A percentile compares a stretch with the other conserved stretches of the same genome.
These are phyloP conservation scores for Botrytis paeoniae DNA, from an alignment of 2,329 filamentous ascomycete genomes.

Conservation along the genomic window DNA sequence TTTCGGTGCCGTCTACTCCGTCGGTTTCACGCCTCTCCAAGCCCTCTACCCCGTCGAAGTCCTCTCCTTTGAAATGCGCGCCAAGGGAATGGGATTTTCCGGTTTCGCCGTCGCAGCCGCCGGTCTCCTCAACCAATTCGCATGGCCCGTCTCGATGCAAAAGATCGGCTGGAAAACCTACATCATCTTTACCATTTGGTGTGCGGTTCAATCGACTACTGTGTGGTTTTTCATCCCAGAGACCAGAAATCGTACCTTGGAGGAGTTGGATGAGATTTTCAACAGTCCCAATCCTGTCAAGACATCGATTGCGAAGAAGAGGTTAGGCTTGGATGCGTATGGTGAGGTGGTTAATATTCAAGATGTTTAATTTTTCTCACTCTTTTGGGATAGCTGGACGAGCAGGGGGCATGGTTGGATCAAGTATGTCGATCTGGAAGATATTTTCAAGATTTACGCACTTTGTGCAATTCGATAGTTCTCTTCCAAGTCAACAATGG, in stretches of 20 bases:
- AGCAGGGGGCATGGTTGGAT: background rate
- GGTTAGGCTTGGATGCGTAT: slow-evolving; percentile 37
- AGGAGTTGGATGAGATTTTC: slow-evolving; percentile 54
- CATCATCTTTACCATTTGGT: slow-evolving; percentile 50
- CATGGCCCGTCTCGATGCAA: slow-evolving; percentile 46
- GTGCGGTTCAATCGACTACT: slow-evolving; percentile 41
- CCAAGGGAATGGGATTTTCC: slow-evolving; percentile 53
- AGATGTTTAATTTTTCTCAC: slow-evolving; percentile 2
- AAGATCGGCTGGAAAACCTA: slow-evolving; percentile 54
- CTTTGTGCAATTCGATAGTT: background rate
- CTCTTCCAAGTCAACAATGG: background rate
- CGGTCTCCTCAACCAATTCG: slow-evolving; percentile 47
- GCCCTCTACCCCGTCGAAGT: slow-evolving; percentile 53
- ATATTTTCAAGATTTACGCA: background rate
- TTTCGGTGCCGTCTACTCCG: slow-evolving; percentile 51
- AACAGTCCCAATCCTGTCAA: slow-evolving; percentile 45
- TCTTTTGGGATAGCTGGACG: background rate
- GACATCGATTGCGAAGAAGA: slow-evolving; percentile 44
- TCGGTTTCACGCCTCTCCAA: slow-evolving; percentile 46
- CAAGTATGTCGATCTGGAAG: background rate
- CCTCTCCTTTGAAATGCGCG: slow-evolving; percentile 52
- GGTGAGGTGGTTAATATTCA: slow-evolving; percentile 25
- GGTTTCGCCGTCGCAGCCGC: slow-evolving; percentile 43
- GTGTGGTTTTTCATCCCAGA: slow-evolving; percentile 52
- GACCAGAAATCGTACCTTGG: slow-evolving; percentile 50